phyloP scores from a whole-genome alignment of 2,329 filamentous ascomycete species.

The Ilyonectria sp. region DNA sequence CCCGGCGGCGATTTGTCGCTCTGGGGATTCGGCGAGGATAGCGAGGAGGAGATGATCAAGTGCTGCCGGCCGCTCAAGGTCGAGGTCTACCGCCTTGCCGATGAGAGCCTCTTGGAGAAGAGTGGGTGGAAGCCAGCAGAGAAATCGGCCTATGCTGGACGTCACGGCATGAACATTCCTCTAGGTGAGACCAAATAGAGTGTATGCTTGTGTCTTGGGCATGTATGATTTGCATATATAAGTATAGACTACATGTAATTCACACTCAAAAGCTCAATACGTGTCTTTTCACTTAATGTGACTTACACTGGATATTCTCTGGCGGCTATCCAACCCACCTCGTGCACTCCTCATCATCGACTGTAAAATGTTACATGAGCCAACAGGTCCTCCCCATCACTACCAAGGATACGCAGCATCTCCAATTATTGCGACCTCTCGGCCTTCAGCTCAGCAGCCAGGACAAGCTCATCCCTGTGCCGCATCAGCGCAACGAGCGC shows the following conservation, averaged over 20 bases:
- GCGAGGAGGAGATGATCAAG: constrained; percentile 77
- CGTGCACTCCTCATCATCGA: no score
- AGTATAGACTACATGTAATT: constrained; percentile 10
- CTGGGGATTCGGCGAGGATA: constrained; percentile 84
- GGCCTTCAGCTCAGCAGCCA: constrained; percentile 42
- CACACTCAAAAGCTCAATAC: not conserved
- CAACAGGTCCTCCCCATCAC: no score
- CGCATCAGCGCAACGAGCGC: constrained; percentile 46
- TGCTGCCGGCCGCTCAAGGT: constrained; percentile 83
- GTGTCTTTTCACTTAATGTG: no score
- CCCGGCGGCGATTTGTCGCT: constrained; percentile 85
- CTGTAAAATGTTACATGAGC: no score
- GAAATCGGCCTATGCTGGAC: constrained; percentile 68
- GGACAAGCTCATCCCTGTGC: constrained; percentile 44
- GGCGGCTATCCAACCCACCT: no score
- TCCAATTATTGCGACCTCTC: constrained; percentile 41
- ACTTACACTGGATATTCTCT: no score
- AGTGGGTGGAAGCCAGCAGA: constrained; percentile 75
- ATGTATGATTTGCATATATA: not conserved
- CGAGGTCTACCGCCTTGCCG: constrained; percentile 77
- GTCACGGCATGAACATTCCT: constrained; percentile 44
- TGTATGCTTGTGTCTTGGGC: not conserved
- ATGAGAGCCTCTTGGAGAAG: constrained; percentile 65
- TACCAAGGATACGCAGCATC: not conserved
- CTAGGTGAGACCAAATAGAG: constrained; percentile 40